Base-by-base conservation (phyloP, 805 yeast genomes). In the Danielia oregonensis region DNA sequence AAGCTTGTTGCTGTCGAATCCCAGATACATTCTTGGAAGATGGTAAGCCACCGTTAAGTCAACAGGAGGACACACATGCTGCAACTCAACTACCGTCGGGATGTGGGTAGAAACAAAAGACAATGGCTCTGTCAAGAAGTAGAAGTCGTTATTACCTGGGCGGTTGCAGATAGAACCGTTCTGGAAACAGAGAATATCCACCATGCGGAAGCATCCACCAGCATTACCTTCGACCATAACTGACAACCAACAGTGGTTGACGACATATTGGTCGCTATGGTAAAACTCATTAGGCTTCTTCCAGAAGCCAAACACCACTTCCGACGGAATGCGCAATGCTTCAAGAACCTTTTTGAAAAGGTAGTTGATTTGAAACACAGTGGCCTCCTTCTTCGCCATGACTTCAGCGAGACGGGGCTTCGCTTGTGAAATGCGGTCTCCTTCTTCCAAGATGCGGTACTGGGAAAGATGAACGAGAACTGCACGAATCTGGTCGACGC, bases 201-300 rank as follows among this genome's bases (percentile, higher is more conserved):
- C 58, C 41, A 93, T 70, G 40, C 91, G 68, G 77, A 89, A 88
- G 5, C 31, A 25, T 2, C 51, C 51, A n/a, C 44, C 43, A 7
- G 29, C 37, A 11, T 53, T 84, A 83, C 25, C 80, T 79, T 86
- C 82, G 11, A 88, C 59, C 23, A 82, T 56, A 1, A 88, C 79
- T 1, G 95, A 78, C 36, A 87, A 71, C 98, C 98, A 93, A 36
- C 85, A 78, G 59, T 93, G 98, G 50, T 88, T 86, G 24, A 79
- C 43, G 69, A 73, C 69, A 29, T 70, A 68, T 28, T 77, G 69
- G 39, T 68, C 72, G 39, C 64, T 63, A 39, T 67, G 75, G 40
- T 73, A 72, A 31, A 69, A 63, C 35, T 72, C 79, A 42, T 79
- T 79, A 6, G 96, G 95, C 17, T 79, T 75, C 53, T 89, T 86